Percentiles rank a stretch among this genome's conserved stretches.
Evolutionary conservation across 257 asterid genomes (phyloP).

Genomic region (Petunia secreta): DNA sequence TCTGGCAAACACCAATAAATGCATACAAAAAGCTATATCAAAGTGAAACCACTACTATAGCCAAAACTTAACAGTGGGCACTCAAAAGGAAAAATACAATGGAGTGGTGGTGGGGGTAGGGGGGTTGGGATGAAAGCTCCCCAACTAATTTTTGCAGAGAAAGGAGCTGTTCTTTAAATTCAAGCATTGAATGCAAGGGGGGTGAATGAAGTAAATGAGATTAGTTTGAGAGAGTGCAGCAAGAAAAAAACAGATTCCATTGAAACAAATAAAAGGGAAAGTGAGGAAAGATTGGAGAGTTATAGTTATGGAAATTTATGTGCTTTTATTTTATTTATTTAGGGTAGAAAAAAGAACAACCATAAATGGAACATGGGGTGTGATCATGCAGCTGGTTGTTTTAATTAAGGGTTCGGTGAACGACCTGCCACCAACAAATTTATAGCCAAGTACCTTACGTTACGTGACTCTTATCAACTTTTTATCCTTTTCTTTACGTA

Average conservation of each 20-base stretch:
- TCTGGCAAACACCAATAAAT: conserved; percentile 65
- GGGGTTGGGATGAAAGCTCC: conserved; percentile 10
- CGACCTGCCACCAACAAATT: conserved; percentile 72
- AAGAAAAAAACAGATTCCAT: conserved; percentile 29
- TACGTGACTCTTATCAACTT: conserved; percentile 38
- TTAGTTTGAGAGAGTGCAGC: conserved; percentile 71
- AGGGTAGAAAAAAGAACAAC: conserved; percentile 22
- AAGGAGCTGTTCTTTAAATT: conserved; percentile 60
- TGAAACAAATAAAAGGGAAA: conserved; percentile 12
- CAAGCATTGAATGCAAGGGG: conserved; percentile 73
- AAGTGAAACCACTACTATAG: conserved; percentile 28
- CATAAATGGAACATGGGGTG: conserved; percentile 56
- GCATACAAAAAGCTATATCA: conserved; percentile 54
- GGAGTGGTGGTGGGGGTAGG: neutral
- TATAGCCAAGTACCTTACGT: conserved; percentile 43
- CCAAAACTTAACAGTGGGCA: conserved; percentile 34
- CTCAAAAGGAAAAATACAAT: conserved; percentile 34
- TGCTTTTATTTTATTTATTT: neutral
- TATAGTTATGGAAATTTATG: neutral
- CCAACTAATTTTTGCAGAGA: conserved; percentile 64
- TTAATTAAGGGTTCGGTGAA: conserved; percentile 67
- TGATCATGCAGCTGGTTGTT: conserved; percentile 46
- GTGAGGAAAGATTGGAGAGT: conserved; percentile 18
- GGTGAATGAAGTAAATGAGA: conserved; percentile 56
- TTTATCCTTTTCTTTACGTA: conserved; percentile 20